These are phyloP conservation scores for Hirschfeldia incana DNA, from an alignment of 345 rosid species.

Conservation along the genomic window DNA sequence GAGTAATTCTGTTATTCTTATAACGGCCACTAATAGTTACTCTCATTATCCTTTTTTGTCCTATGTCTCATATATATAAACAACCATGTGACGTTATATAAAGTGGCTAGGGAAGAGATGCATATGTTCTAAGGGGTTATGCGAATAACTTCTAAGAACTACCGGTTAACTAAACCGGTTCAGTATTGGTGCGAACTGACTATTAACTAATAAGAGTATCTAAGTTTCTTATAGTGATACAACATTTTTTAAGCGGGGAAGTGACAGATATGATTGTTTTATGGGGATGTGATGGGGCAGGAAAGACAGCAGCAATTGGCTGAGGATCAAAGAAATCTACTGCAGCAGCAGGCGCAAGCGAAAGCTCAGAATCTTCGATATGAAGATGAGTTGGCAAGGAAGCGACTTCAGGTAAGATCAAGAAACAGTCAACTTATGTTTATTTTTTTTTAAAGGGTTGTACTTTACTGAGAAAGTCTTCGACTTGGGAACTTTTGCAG, in stretches of 20 bases:
- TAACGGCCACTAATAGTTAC: too few relatives aligned
- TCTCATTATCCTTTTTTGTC: too few relatives aligned
- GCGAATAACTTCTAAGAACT: too few relatives aligned
- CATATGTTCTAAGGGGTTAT: neutral
- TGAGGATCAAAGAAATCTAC: constrained; percentile 80
- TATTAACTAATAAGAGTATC: neutral
- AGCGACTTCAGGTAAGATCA: constrained; percentile 69
- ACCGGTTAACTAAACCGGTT: too few relatives aligned
- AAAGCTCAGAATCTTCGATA: constrained; percentile 74
- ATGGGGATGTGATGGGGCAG: constrained; percentile 49
- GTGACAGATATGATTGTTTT: constrained; percentile 9
- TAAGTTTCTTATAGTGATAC: neutral
- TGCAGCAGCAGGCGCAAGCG: constrained; percentile 86
- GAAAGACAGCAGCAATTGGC: constrained; percentile 79
- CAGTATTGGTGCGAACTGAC: neutral
- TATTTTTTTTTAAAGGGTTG: neutral
- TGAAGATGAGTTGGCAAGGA: constrained; percentile 89
- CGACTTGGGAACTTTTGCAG: constrained; percentile 44
- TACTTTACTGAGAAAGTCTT: constrained; percentile 15
- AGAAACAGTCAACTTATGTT: neutral
- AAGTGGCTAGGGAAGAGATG: too few relatives aligned
- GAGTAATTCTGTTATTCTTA: constrained; percentile 37
- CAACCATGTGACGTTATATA: too few relatives aligned
- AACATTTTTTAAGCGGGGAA: neutral
- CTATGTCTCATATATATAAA: too few relatives aligned